Evolutionary conservation across 345 rosid species (phyloP).

Genomic region (Corchorus capsularis): DNA sequence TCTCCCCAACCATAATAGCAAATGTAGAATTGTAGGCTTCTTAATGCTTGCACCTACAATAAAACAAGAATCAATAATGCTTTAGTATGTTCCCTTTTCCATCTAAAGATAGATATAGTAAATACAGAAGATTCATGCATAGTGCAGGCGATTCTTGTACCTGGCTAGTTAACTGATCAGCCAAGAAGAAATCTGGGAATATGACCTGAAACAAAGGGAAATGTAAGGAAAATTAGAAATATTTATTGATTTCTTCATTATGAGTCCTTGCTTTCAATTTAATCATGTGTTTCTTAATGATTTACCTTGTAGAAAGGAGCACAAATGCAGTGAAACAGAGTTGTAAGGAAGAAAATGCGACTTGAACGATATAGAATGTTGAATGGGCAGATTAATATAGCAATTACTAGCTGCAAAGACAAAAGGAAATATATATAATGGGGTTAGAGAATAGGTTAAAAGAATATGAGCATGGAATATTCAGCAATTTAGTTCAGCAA

Average conservation of each 20-base stretch:
- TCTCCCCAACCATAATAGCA: conserved; percentile 78
- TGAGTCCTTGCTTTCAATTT: too few species aligned
- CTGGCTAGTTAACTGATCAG: conserved; percentile 72
- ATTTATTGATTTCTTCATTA: neutral
- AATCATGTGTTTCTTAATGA: neutral
- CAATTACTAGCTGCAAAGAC: neutral
- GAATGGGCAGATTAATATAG: neutral
- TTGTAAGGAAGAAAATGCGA: conserved; percentile 34
- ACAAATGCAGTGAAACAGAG: conserved; percentile 34
- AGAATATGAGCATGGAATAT: neutral
- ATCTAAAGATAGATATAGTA: neutral
- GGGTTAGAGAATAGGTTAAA: neutral
- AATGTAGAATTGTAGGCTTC: conserved; percentile 66
- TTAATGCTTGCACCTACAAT: conserved; percentile 63
- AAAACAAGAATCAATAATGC: neutral
- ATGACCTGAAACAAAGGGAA: conserved; percentile 39
- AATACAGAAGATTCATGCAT: neutral
- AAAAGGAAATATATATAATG: neutral
- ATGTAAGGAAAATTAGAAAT: neutral
- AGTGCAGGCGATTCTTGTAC: conserved; percentile 21
- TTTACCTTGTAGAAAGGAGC: conserved; percentile 43
- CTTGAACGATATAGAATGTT: conserved; percentile 22
- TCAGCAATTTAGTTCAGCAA: neutral
- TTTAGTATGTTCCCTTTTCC: neutral
- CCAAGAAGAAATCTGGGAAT: conserved; percentile 67